Percentiles rank a stretch among this genome's conserved stretches.
Conservation (phyloP, 2,329 filamentous ascomycete genomes). For the Botryotinia narcissicola region DNA sequence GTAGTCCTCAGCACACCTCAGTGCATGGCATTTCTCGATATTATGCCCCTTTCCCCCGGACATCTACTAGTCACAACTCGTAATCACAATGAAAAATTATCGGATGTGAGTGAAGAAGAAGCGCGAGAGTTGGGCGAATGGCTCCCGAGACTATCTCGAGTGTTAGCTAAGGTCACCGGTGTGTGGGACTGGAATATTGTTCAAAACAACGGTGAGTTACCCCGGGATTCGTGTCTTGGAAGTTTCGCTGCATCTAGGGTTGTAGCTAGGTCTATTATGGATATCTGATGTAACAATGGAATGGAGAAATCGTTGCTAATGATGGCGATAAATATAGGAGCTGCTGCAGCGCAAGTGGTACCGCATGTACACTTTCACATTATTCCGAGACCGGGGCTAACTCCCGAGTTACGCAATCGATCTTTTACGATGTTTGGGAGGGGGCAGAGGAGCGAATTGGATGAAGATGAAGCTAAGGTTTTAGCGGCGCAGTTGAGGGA, state of each 20-base stretch:
- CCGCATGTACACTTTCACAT: constrained; percentile 94
- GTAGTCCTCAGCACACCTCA: constrained; percentile 74
- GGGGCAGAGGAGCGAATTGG: constrained; percentile 68
- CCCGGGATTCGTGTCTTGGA: constrained; percentile 8
- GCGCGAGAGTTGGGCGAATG: constrained; percentile 63
- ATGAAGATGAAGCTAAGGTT: constrained; percentile 67
- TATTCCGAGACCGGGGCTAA: constrained; percentile 73
- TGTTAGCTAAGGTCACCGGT: constrained; percentile 66
- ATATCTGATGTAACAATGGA: neutral
- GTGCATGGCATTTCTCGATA: constrained; percentile 88
- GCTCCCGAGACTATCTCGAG: constrained; percentile 70
- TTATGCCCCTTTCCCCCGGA: constrained; percentile 79
- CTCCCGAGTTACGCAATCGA: constrained; percentile 52
- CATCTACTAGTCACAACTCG: constrained; percentile 83
- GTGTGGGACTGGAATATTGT: constrained; percentile 91
- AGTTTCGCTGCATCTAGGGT: neutral
- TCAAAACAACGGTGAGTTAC: constrained; percentile 77
- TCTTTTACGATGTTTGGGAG: constrained; percentile 79
- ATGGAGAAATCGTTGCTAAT: constrained; percentile 17
- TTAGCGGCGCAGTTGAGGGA: constrained; percentile 56
- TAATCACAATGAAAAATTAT: constrained; percentile 73
- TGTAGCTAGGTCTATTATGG: neutral
- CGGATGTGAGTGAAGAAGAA: constrained; percentile 63
- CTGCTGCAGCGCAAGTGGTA: constrained; percentile 86
- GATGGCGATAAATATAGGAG: constrained; percentile 47